A percentile compares a stretch with the other conserved stretches of the same genome.
Evolutionary conservation across 306 rosid genomes (phyloP).

Genomic region (Clitoria ternatea): DNA sequence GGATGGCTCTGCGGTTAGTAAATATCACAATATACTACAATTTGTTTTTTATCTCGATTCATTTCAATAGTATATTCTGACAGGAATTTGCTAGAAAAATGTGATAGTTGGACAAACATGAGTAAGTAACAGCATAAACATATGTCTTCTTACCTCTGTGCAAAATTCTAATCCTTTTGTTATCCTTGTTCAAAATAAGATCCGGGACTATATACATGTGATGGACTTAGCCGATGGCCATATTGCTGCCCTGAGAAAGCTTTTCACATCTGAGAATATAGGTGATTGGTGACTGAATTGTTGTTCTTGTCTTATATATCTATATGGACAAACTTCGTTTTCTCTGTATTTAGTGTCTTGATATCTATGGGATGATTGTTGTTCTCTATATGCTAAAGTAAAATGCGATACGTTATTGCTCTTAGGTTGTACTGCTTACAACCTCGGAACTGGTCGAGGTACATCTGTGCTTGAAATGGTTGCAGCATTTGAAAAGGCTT

Average conservation of each 20-base stretch:
- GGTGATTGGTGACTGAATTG: constrained; percentile 46
- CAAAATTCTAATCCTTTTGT: not conserved
- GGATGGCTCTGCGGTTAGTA: constrained; percentile 86
- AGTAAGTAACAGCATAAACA: not conserved
- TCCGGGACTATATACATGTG: constrained; percentile 96
- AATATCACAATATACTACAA: not conserved
- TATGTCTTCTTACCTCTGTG: not conserved
- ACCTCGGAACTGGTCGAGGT: constrained; percentile 87
- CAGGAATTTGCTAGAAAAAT: not conserved
- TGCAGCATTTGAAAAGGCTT: constrained; percentile 79
- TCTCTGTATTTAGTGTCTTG: not conserved
- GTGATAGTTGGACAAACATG: not conserved
- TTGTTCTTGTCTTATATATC: not conserved
- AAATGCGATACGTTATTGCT: constrained; percentile 17
- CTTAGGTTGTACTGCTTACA: constrained; percentile 91
- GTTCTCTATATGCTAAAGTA: constrained; percentile 10
- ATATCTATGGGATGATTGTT: not conserved
- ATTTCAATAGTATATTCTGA: not conserved
- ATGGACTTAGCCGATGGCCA: constrained; percentile 99
- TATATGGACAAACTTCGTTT: not conserved
- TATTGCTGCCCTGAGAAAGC: constrained; percentile 86
- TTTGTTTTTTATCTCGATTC: not conserved
- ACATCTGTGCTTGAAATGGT: constrained; percentile 96
- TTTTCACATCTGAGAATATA: constrained; percentile 56
- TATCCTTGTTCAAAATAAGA: constrained; percentile 37